These are phyloP conservation scores for Trichosporon sp. DNA, from an alignment of 1,284 basidiomycete species.

Conservation along the genomic window DNA sequence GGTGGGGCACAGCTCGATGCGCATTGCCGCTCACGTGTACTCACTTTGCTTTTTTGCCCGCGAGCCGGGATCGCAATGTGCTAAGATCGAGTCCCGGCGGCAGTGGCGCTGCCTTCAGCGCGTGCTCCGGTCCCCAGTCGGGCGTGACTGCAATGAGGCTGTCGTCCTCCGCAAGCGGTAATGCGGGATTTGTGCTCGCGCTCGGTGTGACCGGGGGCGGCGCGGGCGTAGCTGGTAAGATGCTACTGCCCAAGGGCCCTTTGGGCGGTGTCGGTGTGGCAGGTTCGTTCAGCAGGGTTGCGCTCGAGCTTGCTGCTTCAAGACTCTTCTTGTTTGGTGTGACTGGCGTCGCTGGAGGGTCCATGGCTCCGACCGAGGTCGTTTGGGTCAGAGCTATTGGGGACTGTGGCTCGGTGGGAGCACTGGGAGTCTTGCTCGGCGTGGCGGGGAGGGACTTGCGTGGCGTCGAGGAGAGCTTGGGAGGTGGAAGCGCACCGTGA, in stretches of 20 bases:
- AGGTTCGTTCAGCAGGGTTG: conserved; percentile 10
- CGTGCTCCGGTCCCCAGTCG: conserved; percentile 33
- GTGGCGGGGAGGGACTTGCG: conserved; percentile 38
- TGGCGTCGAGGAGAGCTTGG: conserved; percentile 58
- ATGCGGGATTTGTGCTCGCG: conserved; percentile 28
- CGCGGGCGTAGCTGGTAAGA: conserved; percentile 12
- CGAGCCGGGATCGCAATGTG: conserved; percentile 66
- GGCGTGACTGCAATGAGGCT: conserved; percentile 23
- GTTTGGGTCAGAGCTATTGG: too few relatives aligned
- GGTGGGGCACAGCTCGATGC: background rate
- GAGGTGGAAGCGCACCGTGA: conserved; percentile 57
- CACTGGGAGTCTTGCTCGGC: background rate
- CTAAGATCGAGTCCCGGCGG: conserved; percentile 67
- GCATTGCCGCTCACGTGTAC: conserved; percentile 22
- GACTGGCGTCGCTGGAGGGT: background rate
- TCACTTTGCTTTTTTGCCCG: conserved; percentile 80
- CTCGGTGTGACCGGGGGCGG: conserved; percentile 29
- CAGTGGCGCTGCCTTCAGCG: conserved; percentile 57
- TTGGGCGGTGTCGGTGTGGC: conserved; percentile 12
- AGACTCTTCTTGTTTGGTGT: background rate
- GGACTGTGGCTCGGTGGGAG: background rate
- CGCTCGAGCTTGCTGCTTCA: background rate
- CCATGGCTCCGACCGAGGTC: background rate
- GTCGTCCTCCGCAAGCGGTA: conserved; percentile 25
- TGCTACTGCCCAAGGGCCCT: background rate